Evolutionary conservation across 192 early-diverging fungal species (phyloP).

Genomic region (Cladochytrium replicatum): DNA sequence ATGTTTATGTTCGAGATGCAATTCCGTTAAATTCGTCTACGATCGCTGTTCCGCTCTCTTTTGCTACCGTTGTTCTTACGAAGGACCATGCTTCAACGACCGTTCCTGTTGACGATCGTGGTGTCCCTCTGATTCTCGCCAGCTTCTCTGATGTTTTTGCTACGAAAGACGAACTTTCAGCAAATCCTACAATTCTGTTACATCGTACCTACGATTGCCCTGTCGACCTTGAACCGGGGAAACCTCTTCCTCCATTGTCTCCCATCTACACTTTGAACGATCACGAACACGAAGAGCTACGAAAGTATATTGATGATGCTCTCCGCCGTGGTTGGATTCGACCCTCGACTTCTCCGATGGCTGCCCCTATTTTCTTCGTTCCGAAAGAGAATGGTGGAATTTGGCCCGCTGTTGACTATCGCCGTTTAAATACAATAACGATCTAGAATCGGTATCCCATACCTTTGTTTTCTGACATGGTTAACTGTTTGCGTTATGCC

Average conservation of each 20-base stretch:
- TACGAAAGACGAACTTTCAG: neutral
- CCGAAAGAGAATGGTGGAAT: conserved; percentile 26
- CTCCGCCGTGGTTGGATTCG: conserved; percentile 15
- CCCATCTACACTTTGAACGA: conserved; percentile 6
- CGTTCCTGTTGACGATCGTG: conserved; percentile 3
- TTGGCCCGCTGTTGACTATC: conserved; percentile 31
- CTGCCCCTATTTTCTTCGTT: conserved; percentile 27
- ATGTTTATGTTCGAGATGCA: no score
- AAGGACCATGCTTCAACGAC: no score
- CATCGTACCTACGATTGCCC: conserved; percentile 4
- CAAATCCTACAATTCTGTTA: neutral
- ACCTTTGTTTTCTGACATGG: conserved; percentile 25
- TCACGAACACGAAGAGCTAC: conserved; percentile 4
- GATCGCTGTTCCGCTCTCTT: no score
- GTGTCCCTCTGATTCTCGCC: conserved; percentile 1
- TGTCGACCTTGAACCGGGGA: no score
- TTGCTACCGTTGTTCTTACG: no score
- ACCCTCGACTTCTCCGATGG: conserved; percentile 8
- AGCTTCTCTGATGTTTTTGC: neutral
- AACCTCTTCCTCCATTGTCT: conserved; percentile 3
- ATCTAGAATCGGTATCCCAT: conserved; percentile 25
- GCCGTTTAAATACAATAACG: conserved; percentile 26
- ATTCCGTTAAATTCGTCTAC: no score
- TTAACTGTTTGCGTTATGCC: conserved; percentile 10
- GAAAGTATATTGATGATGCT: conserved; percentile 14